Evolutionary conservation across 2,329 filamentous ascomycete genomes (phyloP), one percentile per base, ranked within the genome.

Genomic region (Fusarium anguioides): DNA sequence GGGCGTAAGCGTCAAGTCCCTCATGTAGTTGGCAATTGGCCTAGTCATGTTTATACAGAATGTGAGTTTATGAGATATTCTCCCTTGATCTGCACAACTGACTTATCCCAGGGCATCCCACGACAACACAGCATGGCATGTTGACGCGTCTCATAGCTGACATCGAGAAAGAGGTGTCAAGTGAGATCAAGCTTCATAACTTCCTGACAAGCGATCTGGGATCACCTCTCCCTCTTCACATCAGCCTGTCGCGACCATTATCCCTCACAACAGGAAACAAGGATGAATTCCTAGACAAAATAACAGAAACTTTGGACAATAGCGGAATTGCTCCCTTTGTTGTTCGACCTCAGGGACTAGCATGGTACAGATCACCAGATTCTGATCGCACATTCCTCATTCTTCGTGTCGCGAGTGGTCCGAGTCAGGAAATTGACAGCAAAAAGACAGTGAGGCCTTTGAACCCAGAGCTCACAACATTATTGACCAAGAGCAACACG

Each of bases 1-100:
- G 96, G 96, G 52, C 89, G 95, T 42, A 93, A 90, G 75, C 87
- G 96, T 39, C 86, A 90, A 57, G 91, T 89, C 46, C 94, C 95
- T 23, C 96, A 99, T 78, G 83, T 95, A 24, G 87, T 89, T 60
- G 96, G 96, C 61, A 93, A 94, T 77, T 99, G 96, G 96, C 93
- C 95, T 2, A 93, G 90, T 31, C 95, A 98, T 79, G 76, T 98
- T 42, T 98, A 97, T 77, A 83, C 97, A 56, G 95, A 98, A 81
- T 99, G 96, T 96, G 84, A 80, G 89, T 82, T 15, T 29, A n/a
- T 17, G 5, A 37, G 39, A 27, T 8, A 18, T n/a, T 31, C 17
- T 26, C 21, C 21, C n/a, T 50, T 42, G 11, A 53, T 14, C 11
- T 26, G 47, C 44, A 36, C 5, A 24, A 10, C 58, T 61, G 27